Evolutionary conservation across 108 stramenopile genomes (phyloP).

Genomic region (Nitzschia inconspicua): DNA sequence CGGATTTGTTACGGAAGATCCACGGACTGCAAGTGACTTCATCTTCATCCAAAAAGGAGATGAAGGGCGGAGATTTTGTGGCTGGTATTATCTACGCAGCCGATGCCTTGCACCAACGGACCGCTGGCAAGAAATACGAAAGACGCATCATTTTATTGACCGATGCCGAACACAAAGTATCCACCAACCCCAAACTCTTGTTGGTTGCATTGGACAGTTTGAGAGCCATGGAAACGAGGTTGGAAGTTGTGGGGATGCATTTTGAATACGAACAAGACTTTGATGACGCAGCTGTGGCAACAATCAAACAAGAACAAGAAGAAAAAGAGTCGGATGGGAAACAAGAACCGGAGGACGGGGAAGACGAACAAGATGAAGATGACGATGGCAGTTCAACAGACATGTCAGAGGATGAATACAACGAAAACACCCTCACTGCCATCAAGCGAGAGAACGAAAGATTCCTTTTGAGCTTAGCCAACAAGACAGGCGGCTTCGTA

Average conservation of each 20-base stretch:
- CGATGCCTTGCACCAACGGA: slow-evolving; percentile 59
- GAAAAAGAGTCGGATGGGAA: background rate
- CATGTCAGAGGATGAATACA: slow-evolving; percentile 8
- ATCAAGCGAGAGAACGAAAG: slow-evolving; percentile 70
- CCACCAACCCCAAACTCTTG: slow-evolving; percentile 47
- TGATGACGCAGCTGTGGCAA: background rate
- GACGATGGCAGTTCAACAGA: slow-evolving; percentile 5
- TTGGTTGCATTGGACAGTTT: slow-evolving; percentile 52
- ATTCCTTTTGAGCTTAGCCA: slow-evolving; percentile 57
- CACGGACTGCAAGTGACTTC: slow-evolving; percentile 34
- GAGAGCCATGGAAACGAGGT: slow-evolving; percentile 50
- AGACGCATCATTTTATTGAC: slow-evolving; percentile 72
- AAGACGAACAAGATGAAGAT: slow-evolving; percentile 16
- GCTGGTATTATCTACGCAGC: slow-evolving; percentile 77
- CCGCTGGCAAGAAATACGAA: slow-evolving; percentile 44
- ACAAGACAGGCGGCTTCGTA: slow-evolving; percentile 73
- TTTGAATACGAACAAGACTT: slow-evolving; percentile 26
- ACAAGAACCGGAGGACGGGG: background rate
- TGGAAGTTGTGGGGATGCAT: slow-evolving; percentile 66
- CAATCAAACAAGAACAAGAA: background rate
- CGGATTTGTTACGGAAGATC: slow-evolving; percentile 43
- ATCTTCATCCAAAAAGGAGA: background rate
- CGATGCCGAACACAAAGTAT: slow-evolving; percentile 72
- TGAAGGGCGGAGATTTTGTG: slow-evolving; percentile 52
- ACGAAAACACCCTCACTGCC: background rate